Evolutionary conservation across 2,329 filamentous ascomycete genomes (phyloP).

Genomic region (Aspergillus pseudoviridinutans): DNA sequence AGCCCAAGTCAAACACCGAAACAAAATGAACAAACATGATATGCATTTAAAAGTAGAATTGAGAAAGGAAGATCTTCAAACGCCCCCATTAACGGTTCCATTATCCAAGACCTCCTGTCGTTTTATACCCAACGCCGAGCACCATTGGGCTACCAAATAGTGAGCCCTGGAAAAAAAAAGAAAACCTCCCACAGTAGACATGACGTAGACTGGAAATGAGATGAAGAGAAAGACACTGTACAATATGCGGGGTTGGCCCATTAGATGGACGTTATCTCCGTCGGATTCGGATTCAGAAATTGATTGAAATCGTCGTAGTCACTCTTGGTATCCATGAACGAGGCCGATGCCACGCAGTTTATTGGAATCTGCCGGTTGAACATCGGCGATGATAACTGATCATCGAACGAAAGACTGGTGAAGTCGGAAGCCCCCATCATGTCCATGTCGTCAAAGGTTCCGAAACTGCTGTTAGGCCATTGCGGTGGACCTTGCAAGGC

Average conservation of each 20-base stretch:
- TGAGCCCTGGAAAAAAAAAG: not conserved
- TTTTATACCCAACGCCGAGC: slow-evolving; percentile 20
- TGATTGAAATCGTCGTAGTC: slow-evolving; percentile 40
- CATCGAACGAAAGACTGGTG: slow-evolving; percentile 30
- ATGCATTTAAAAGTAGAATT: not conserved
- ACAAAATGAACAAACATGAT: slow-evolving; percentile 3
- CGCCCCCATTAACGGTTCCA: slow-evolving; percentile 3
- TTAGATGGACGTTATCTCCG: slow-evolving; percentile 36
- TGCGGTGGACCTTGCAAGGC: slow-evolving; percentile 30
- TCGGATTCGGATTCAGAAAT: slow-evolving; percentile 36
- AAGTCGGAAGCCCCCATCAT: slow-evolving; percentile 29
- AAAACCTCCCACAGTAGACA: not conserved
- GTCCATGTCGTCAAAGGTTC: slow-evolving; percentile 32
- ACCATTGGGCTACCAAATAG: not conserved
- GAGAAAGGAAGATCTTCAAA: not conserved
- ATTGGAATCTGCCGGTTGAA: slow-evolving; percentile 34
- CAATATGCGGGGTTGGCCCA: not conserved
- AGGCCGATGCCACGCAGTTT: slow-evolving; percentile 28
- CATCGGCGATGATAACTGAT: slow-evolving; percentile 31
- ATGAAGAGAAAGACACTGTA: slow-evolving; percentile 7
- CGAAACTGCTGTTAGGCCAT: slow-evolving; percentile 24
- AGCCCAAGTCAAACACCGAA: not conserved
- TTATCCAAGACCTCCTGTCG: slow-evolving; percentile 5
- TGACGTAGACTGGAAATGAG: not conserved
- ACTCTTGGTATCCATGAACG: slow-evolving; percentile 27